Percentiles rank a stretch among this genome's conserved stretches.
Evolutionary conservation across 306 rosid species (phyloP).

Genomic region (Glycine soja): DNA sequence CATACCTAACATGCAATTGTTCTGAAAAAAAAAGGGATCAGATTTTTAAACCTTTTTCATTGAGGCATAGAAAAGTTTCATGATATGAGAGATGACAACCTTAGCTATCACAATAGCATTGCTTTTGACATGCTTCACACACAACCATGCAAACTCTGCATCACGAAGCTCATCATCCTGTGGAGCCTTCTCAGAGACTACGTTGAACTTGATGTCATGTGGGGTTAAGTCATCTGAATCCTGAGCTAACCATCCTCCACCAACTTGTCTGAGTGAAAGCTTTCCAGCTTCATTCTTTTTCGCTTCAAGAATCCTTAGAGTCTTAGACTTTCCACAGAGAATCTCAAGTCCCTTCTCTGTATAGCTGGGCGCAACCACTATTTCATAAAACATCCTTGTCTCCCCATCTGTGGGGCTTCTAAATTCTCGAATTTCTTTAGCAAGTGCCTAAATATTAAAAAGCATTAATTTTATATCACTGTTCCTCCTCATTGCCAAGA

Average conservation of each 20-base stretch:
- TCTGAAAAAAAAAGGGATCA: conserved; percentile 58
- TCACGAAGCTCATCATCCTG: conserved; percentile 67
- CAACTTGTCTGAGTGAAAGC: conserved; percentile 92
- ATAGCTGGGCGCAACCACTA: conserved; percentile 94
- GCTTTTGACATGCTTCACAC: conserved; percentile 95
- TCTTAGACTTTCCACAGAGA: conserved; percentile 86
- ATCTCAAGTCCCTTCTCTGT: conserved; percentile 87
- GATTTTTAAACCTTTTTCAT: conserved; percentile 13
- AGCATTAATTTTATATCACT: not conserved
- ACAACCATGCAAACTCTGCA: conserved; percentile 90
- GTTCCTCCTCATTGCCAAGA: not conserved
- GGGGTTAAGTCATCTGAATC: conserved; percentile 86
- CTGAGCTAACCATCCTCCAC: conserved; percentile 98
- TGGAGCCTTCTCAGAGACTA: conserved; percentile 70
- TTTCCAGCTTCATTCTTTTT: conserved; percentile 74
- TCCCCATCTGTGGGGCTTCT: conserved; percentile 94
- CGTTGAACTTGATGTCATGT: conserved; percentile 65
- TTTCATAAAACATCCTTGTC: conserved; percentile 97
- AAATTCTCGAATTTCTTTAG: conserved; percentile 88
- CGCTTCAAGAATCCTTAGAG: conserved; percentile 86
- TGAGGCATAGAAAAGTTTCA: conserved; percentile 16
- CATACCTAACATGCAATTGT: conserved; percentile 93
- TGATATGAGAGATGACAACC: conserved; percentile 50
- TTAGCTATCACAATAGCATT: conserved; percentile 91
- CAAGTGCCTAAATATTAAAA: conserved; percentile 65